Evolutionary conservation across 257 asterid genomes (phyloP), one percentile per base, ranked within the genome.

Genomic region (Ocimum tenuiflorum): DNA sequence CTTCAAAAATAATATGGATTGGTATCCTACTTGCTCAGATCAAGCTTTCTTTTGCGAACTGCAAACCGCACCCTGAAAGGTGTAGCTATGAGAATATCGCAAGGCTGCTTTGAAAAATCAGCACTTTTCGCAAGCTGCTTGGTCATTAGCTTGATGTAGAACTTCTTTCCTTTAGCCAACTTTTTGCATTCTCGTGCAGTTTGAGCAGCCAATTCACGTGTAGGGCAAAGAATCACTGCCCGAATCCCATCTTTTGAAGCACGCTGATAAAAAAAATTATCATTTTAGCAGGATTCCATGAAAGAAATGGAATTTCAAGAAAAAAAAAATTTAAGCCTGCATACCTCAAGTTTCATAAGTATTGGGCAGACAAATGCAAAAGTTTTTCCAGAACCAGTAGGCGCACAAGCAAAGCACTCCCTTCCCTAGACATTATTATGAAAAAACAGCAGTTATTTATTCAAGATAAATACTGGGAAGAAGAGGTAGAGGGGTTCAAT

Each of bases 131-230:
- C 71, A 17, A 90, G 89, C 76, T 88, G 87, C 79, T 94, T 94
- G 27, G 97, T 94, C 97, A 94, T 83, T 70, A 90, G 69, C 77
- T 80, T 94, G 80, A 90, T 77, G 75, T 75, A 72, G 60, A 94
- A 94, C 77, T 82, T 86, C 83, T 82, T 94, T 68, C 99, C 94
- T 73, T 80, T 85, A 60, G 81, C 48, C 81, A 94, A 61, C 79
- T 83, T 94, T 79, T 85, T 90, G 88, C 97, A 90, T 77, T 94
- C 99, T 63, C 97, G 78, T 53, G 95, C 75, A 27, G 96, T 94
- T 86, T 94, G 99, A 78, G 96, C 97, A 73, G 99, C 97, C 74
- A 94, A 79, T 76, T 94, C 99, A 20, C 91, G 90, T 46, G 99
- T 94, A 46, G 99, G 99, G 77, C 88, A 84, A 75, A 94, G 91